Evolutionary conservation across 805 yeast species (phyloP), one percentile per base, ranked within the genome.

Genomic region (Yamadazyma paraphyllophila): DNA sequence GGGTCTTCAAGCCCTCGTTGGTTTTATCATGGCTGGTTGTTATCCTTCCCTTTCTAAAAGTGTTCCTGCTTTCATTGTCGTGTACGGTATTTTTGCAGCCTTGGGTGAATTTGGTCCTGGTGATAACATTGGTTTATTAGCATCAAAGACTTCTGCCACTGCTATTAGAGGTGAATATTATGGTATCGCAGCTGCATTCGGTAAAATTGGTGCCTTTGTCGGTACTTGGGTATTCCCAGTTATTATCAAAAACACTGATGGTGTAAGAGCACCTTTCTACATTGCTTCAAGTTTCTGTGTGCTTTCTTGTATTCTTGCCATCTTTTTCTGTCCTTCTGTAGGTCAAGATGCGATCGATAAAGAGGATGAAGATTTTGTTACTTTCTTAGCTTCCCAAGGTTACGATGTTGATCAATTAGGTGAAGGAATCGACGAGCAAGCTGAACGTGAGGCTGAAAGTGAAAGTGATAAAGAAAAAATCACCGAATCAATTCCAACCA

Each of bases 61-160:
- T 56, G 73, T 88, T 59, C 97, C 80, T 33, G 92, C 81, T 0
- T 88, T 91, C 56, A 86, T 83, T 41, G 94, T 89, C 36, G 85
- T 86, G 25, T 92, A 85, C 61, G 97, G 97, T 70, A 82, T 92
- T 53, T 92, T 89, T 65, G 71, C 81, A 63, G 75, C 96, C 6
- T 74, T 88, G 40, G 97, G 97, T 58, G 97, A 92, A 66, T 86
- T 91, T 65, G 96, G 96, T 26, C 91, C 96, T 11, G 98, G 97
- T 69, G 88, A 90, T 67, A 88, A 87, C 67, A 85, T 87, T 63
- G 97, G 97, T 55, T 69, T 87, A 45, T 73, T 91, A 51, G 95
- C 96, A 15, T 78, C 96, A 35, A 90, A 90, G 67, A 85, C 96
- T 6, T 77, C 83, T 39, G 85, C 96, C 37, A 83, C 96, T 8